phyloP scores from a whole-genome alignment of 495 filamentous ascomycete genomes.

The Daldinia loculata region DNA sequence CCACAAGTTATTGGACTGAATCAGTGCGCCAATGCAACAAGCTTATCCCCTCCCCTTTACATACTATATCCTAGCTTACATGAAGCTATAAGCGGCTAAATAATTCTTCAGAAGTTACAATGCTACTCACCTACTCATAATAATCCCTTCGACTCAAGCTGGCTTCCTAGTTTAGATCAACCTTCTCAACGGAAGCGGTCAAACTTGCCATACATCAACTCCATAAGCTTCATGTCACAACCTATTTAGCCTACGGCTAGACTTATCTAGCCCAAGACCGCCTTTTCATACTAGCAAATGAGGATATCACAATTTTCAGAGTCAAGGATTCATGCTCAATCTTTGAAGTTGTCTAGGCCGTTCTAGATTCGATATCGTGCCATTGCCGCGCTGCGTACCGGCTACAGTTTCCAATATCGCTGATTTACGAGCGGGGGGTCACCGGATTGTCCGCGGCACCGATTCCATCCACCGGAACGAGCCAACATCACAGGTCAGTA shows the following conservation, averaged over 20 bases:
- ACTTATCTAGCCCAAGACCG: slow-evolving; percentile 8
- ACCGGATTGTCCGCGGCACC: not conserved
- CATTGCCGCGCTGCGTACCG: slow-evolving; percentile 16
- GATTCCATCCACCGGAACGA: slow-evolving; percentile 2
- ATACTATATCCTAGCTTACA: not conserved
- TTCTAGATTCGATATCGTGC: slow-evolving; percentile 15
- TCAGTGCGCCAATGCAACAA: not conserved
- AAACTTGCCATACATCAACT: slow-evolving; percentile 17
- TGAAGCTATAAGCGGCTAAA: not conserved
- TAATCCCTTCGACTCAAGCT: not conserved
- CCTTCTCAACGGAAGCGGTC: slow-evolving; percentile 26
- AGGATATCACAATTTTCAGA: not conserved
- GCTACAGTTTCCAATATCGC: slow-evolving; percentile 24
- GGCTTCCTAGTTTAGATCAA: not conserved
- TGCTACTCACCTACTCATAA: too few relatives aligned
- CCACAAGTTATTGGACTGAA: slow-evolving; percentile 2
- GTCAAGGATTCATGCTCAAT: not conserved
- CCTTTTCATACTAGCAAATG: not conserved
- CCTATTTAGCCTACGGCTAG: slow-evolving; percentile 13
- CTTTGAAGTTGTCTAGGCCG: not conserved
- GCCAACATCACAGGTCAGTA: not conserved
- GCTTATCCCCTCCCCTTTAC: not conserved
- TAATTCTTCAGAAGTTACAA: not conserved
- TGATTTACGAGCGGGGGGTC: not conserved
- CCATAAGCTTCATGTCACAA: slow-evolving; percentile 6